phyloP scores from a whole-genome alignment of 306 rosid species.

The Purshia tridentata region DNA sequence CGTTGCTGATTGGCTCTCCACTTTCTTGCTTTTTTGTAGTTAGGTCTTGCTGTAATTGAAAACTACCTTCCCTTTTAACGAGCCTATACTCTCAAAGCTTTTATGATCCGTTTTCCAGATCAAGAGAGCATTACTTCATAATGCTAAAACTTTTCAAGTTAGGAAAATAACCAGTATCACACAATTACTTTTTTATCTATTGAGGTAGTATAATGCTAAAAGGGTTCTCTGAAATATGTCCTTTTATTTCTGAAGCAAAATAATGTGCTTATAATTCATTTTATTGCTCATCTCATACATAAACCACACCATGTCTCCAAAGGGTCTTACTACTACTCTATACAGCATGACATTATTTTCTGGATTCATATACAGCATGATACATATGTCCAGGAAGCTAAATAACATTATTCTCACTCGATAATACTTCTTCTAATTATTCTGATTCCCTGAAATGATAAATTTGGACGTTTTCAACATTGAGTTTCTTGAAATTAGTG shows the following conservation, averaged over 20 bases:
- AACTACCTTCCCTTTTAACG: background rate
- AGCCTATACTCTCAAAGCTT: background rate
- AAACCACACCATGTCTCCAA: background rate
- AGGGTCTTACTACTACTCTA: background rate
- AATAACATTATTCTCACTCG: background rate
- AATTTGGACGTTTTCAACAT: constrained; percentile 60
- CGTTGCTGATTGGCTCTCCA: no score
- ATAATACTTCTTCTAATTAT: background rate
- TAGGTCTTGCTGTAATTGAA: no score
- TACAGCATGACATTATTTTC: background rate
- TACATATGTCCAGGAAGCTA: background rate
- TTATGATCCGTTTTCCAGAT: background rate
- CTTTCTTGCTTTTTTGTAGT: no score
- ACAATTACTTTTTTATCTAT: no score
- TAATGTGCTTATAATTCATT: background rate
- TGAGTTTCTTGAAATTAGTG: constrained; percentile 53
- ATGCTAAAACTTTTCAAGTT: no score
- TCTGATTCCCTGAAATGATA: constrained; percentile 39
- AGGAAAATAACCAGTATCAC: no score
- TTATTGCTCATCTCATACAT: constrained; percentile 28
- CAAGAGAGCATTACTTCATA: background rate
- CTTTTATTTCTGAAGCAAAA: background rate
- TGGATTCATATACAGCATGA: background rate
- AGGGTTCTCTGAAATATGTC: constrained; percentile 20
- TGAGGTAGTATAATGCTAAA: background rate